These are phyloP conservation scores for Leavenworthia alabamica DNA, from an alignment of 345 rosid genomes.

Conservation along the genomic window DNA sequence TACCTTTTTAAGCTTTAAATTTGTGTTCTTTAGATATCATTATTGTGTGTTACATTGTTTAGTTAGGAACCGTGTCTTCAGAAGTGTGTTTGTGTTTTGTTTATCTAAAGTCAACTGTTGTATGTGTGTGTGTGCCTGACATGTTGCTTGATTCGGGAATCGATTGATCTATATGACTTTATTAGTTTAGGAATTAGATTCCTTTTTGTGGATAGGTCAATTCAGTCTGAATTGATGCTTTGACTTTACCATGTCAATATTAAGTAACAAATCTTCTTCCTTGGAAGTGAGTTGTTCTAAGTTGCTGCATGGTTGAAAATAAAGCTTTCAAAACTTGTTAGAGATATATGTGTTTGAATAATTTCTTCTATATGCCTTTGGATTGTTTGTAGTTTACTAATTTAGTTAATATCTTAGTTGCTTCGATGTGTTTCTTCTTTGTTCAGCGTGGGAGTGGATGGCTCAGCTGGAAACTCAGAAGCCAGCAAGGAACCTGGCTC, in stretches of 20 bases:
- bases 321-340: not conserved
- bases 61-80: conserved; percentile 11
- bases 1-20: not conserved
- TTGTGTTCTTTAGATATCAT: not conserved
- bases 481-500: conserved; percentile 62
- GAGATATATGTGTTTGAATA: not conserved
- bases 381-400: not conserved
- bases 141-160: conserved; percentile 25
- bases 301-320: conserved; percentile 9
- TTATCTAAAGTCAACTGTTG: conserved; percentile 24
- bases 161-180: not conserved
- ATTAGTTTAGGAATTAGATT: conserved; percentile 25
- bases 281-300: not conserved
- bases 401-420: conserved; percentile 8
- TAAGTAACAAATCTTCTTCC: not conserved
- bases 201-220: conserved; percentile 8
- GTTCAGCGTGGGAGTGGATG: conserved; percentile 57
- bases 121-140: conserved; percentile 12
- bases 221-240: not conserved
- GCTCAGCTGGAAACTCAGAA: conserved; percentile 61
- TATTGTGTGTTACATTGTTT: not conserved
- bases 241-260: conserved; percentile 12
- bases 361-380: not conserved
- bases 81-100: conserved; percentile 10
- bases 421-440: conserved; percentile 8